Conservation (phyloP, 257 asterid species). For the Marsdenia floribunda region DNA sequence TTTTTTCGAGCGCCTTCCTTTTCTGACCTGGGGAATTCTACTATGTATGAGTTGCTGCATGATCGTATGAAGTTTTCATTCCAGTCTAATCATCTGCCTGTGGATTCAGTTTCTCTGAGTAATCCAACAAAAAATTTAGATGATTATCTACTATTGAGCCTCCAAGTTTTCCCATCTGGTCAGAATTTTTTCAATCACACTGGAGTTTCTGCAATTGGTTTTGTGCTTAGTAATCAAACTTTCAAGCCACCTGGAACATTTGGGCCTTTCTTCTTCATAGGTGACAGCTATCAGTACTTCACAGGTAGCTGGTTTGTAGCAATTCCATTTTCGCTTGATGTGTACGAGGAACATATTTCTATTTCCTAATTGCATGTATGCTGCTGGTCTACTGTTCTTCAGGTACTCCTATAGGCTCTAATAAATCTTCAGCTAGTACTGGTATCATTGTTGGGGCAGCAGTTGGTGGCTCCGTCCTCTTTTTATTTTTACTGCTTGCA, state of each 20-base stretch:
- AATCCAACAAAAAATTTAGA: slow-evolving; percentile 44
- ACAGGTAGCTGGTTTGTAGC: slow-evolving; percentile 31
- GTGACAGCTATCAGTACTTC: slow-evolving; percentile 38
- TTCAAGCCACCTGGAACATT: slow-evolving; percentile 67
- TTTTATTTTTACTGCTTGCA: slow-evolving; percentile 44
- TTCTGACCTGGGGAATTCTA: slow-evolving; percentile 54
- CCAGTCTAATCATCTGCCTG: slow-evolving; percentile 39
- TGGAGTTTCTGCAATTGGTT: slow-evolving; percentile 54
- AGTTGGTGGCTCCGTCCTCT: slow-evolving; percentile 53
- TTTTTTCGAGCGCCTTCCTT: slow-evolving; percentile 72
- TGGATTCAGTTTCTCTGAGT: slow-evolving; percentile 65
- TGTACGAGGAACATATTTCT: not conserved
- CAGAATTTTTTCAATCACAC: slow-evolving; percentile 48
- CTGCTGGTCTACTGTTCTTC: slow-evolving; percentile 7
- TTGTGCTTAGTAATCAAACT: slow-evolving; percentile 69
- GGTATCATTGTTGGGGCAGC: slow-evolving; percentile 63
- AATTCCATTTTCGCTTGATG: not conserved
- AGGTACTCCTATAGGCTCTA: slow-evolving; percentile 30
- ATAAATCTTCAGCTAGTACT: slow-evolving; percentile 29
- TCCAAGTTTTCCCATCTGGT: slow-evolving; percentile 60
- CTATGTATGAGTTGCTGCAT: slow-evolving; percentile 34
- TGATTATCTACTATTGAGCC: slow-evolving; percentile 45
- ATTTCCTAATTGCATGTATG: not conserved
- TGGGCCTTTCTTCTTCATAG: slow-evolving; percentile 67
- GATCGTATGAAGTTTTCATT: slow-evolving; percentile 38